These are phyloP conservation scores for Cryptococcus sp. DNA, from an alignment of 1,284 basidiomycete species.

Conservation along the genomic window DNA sequence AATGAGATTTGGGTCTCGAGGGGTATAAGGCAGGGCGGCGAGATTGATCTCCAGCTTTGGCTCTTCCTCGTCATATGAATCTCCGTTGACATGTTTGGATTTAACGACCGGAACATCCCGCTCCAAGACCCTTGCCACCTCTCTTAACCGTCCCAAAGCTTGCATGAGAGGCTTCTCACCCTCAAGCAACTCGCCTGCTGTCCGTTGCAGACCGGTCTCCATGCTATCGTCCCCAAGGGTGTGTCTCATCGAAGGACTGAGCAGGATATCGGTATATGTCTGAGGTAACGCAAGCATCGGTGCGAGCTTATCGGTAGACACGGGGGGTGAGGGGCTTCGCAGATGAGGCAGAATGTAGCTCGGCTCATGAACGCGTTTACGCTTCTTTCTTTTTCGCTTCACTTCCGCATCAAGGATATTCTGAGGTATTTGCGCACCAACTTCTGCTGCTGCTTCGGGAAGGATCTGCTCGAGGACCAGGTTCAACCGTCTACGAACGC, in stretches of 20 bases:
- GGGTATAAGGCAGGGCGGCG: slow-evolving; percentile 6
- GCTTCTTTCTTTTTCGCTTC: slow-evolving; percentile 26
- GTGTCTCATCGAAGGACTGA: slow-evolving; percentile 49
- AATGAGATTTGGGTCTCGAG: slow-evolving; percentile 19
- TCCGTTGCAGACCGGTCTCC: slow-evolving; percentile 50
- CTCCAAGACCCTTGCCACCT: slow-evolving; percentile 40
- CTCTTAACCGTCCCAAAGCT: slow-evolving; percentile 46
- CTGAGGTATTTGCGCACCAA: slow-evolving; percentile 32
- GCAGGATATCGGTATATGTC: slow-evolving; percentile 50
- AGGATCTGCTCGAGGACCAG: slow-evolving; percentile 42
- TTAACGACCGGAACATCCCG: slow-evolving; percentile 33
- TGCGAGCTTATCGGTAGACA: slow-evolving; percentile 43
- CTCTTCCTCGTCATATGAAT: slow-evolving; percentile 12
- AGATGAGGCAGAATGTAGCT: slow-evolving; percentile 46
- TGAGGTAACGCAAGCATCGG: slow-evolving; percentile 46
- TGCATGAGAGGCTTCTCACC: slow-evolving; percentile 52
- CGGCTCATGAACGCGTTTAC: slow-evolving; percentile 31
- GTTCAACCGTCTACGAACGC: slow-evolving; percentile 40
- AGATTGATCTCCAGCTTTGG: slow-evolving; percentile 8
- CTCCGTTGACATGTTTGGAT: slow-evolving; percentile 4
- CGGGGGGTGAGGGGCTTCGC: slow-evolving; percentile 44
- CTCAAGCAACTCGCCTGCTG: slow-evolving; percentile 51
- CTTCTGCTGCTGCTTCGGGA: slow-evolving; percentile 43
- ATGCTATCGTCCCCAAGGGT: slow-evolving; percentile 50
- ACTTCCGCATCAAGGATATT: slow-evolving; percentile 38